Percentiles rank a stretch among this genome's conserved stretches.
Conservation (phyloP, 2,329 filamentous ascomycete species). For the Sphaceloma murrayae region DNA sequence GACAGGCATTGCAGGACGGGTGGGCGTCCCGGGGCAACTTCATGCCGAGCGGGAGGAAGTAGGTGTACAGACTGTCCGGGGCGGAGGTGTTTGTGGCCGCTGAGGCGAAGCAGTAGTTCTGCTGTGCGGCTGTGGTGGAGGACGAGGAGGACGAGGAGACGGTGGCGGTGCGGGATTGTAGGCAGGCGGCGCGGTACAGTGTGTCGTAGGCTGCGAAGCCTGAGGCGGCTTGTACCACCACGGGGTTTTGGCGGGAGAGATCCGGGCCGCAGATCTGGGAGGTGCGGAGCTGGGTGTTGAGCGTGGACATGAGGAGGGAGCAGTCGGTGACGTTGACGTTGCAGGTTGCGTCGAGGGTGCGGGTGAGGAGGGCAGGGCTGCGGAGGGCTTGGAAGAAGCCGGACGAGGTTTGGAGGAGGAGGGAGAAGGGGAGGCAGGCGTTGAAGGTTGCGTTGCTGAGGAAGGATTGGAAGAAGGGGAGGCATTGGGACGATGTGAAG, state of each 20-base stretch:
- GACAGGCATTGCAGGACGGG: slow-evolving; percentile 68
- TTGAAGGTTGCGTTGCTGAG: slow-evolving; percentile 58
- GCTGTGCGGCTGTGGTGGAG: neutral
- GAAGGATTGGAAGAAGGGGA: slow-evolving; percentile 58
- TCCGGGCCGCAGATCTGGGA: slow-evolving; percentile 62
- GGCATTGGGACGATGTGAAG: slow-evolving; percentile 47
- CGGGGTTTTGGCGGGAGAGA: slow-evolving; percentile 54
- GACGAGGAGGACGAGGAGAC: slow-evolving; percentile 36
- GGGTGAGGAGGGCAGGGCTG: slow-evolving; percentile 61
- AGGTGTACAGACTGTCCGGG: slow-evolving; percentile 66
- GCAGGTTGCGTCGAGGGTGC: slow-evolving; percentile 71
- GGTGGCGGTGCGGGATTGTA: slow-evolving; percentile 54
- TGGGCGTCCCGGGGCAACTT: slow-evolving; percentile 54
- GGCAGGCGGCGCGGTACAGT: slow-evolving; percentile 71
- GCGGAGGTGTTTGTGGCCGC: slow-evolving; percentile 68
- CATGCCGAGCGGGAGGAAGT: slow-evolving; percentile 74
- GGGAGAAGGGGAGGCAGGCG: slow-evolving; percentile 70
- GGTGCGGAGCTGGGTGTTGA: slow-evolving; percentile 56
- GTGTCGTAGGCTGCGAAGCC: slow-evolving; percentile 69
- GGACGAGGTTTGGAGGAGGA: slow-evolving; percentile 76
- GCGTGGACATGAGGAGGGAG: slow-evolving; percentile 50
- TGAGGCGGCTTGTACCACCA: slow-evolving; percentile 64
- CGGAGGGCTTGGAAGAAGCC: slow-evolving; percentile 73
- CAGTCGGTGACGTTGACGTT: slow-evolving; percentile 57
- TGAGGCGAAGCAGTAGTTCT: slow-evolving; percentile 57